Evolutionary conservation across 768 basidiomycete species (phyloP).

Genomic region (Kockovaella imperatae): DNA sequence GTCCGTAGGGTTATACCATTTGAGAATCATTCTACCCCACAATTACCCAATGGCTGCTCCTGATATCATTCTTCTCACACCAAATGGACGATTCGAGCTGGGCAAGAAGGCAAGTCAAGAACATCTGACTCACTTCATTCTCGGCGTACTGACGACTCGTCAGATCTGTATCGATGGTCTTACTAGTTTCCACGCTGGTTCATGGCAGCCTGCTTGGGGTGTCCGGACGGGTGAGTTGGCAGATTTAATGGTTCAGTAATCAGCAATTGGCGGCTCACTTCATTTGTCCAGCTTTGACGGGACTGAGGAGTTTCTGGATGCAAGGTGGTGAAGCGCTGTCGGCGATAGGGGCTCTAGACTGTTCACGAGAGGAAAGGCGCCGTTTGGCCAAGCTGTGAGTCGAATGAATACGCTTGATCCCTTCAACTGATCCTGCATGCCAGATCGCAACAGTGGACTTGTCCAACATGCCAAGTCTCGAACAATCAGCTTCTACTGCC

Average conservation of each 20-base stretch:
- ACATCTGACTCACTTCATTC: conserved; percentile 6
- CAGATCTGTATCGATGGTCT: conserved; percentile 45
- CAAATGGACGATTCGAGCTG: conserved; percentile 91
- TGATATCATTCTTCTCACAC: conserved; percentile 90
- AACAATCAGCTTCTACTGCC: conserved; percentile 18
- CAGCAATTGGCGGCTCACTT: neutral
- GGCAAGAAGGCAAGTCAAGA: conserved; percentile 75
- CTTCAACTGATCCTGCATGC: neutral
- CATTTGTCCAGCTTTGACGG: conserved; percentile 35
- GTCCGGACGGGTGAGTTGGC: conserved; percentile 62
- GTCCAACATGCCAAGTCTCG: conserved; percentile 24
- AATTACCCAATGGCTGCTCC: conserved; percentile 97
- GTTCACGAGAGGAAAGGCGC: conserved; percentile 35
- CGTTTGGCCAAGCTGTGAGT: conserved; percentile 39
- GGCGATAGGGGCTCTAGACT: conserved; percentile 41
- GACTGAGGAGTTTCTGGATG: conserved; percentile 46
- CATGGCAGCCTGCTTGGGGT: conserved; percentile 98
- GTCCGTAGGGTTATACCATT: conserved; percentile 69
- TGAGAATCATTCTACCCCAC: conserved; percentile 78
- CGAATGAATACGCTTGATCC: neutral
- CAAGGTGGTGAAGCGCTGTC: conserved; percentile 36
- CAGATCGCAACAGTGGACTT: conserved; percentile 37
- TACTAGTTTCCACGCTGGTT: conserved; percentile 68
- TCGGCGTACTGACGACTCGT: neutral
- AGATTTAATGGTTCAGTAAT: neutral